Conservation (phyloP, 2,329 filamentous ascomycete genomes). For the Dendryphion nanum region DNA sequence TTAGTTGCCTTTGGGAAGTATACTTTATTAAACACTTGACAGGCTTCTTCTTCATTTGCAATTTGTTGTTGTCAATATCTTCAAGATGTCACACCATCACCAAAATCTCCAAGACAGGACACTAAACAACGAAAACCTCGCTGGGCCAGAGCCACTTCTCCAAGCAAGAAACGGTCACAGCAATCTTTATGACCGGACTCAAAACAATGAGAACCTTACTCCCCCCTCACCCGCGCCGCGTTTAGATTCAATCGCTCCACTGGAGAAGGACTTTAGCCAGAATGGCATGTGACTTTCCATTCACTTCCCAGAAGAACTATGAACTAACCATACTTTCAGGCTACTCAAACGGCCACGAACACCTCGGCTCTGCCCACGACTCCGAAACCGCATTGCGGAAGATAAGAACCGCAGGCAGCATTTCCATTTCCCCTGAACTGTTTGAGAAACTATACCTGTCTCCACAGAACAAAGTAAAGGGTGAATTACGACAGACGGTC, state of each 20-base stretch:
- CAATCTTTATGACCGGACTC: conserved; percentile 8
- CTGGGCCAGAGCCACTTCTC: conserved; percentile 11
- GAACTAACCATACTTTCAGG: conserved; percentile 9
- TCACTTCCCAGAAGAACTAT: neutral
- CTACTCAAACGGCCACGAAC: conserved; percentile 18
- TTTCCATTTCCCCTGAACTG: conserved; percentile 54
- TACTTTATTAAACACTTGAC: neutral
- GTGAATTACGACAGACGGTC: conserved; percentile 52
- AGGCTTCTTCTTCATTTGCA: conserved; percentile 1
- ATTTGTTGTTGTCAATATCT: conserved; percentile 3
- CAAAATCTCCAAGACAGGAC: conserved; percentile 8
- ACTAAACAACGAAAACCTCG: conserved; percentile 15
- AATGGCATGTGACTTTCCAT: conserved; percentile 19
- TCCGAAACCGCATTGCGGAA: conserved; percentile 29
- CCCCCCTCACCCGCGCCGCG: conserved; percentile 7
- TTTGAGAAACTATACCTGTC: conserved; percentile 56
- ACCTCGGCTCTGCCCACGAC: conserved; percentile 26
- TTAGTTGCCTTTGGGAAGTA: neutral
- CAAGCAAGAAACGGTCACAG: neutral
- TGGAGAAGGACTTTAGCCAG: conserved; percentile 48
- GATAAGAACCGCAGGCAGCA: conserved; percentile 52
- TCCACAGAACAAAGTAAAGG: conserved; percentile 50
- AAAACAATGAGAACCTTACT: conserved; percentile 16
- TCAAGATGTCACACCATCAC: conserved; percentile 10
- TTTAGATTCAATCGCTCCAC: conserved; percentile 16